These are phyloP conservation scores for Trypanosoma scelopori DNA, from an alignment of 208 protist species.

Conservation along the genomic window DNA sequence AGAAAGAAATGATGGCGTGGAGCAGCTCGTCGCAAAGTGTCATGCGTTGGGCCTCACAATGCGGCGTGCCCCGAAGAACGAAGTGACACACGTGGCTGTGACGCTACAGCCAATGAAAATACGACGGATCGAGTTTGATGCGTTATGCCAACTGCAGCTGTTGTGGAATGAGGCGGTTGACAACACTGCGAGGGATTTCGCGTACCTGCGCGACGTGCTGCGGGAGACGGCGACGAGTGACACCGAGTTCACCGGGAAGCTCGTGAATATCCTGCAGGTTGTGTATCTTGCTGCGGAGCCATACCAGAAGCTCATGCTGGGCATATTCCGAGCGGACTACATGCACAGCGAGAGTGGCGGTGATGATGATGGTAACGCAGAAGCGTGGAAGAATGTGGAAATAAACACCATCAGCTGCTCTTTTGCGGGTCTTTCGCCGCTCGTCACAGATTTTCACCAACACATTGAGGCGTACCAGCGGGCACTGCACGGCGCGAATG, in stretches of 20 bases:
- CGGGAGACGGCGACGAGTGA: constrained; percentile 67
- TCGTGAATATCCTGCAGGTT: constrained; percentile 81
- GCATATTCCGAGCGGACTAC: constrained; percentile 94
- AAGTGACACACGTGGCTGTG: constrained; percentile 53
- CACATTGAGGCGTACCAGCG: constrained; percentile 53
- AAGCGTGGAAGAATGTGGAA: constrained; percentile 93
- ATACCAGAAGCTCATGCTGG: constrained; percentile 85
- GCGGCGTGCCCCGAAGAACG: constrained; percentile 34
- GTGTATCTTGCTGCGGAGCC: constrained; percentile 58
- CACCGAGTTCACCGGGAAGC: constrained; percentile 74
- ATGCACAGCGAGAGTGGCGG: constrained; percentile 57
- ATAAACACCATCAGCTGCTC: constrained; percentile 96
- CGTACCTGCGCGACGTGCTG: constrained; percentile 58
- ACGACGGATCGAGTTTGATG: constrained; percentile 30
- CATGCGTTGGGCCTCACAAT: constrained; percentile 77
- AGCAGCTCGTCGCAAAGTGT: constrained; percentile 69
- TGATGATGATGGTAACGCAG: constrained; percentile 23
- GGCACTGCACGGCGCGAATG: constrained; percentile 10
- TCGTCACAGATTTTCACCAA: constrained; percentile 82
- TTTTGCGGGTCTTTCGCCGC: constrained; percentile 87
- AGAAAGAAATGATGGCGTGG: background rate
- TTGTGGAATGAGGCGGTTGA: constrained; percentile 87
- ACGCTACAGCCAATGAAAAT: constrained; percentile 65
- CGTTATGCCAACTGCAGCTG: constrained; percentile 45
- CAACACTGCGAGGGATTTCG: constrained; percentile 66